Conservation (phyloP, 148 eudicot species). For the Talinum fruticosum region DNA sequence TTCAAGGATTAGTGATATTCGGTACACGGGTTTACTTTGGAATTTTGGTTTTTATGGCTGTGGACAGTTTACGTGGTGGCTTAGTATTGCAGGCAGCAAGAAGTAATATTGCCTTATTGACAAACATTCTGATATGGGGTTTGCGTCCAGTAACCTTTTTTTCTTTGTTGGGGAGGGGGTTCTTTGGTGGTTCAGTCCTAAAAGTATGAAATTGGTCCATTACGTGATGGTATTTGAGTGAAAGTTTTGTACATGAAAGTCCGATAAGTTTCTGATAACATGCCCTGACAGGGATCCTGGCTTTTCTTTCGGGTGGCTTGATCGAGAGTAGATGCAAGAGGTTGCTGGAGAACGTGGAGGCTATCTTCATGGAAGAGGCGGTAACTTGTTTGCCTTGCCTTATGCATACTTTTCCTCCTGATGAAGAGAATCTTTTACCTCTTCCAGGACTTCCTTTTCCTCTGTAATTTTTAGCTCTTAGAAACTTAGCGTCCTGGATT, state of each 20-base stretch:
- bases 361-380: conserved; percentile 98
- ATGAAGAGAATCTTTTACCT: not conserved
- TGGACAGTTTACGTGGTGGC: not conserved
- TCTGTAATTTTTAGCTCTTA: not conserved
- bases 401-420: not conserved
- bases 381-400: conserved; percentile 33
- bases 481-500: conserved; percentile 19
- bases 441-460: not conserved
- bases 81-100: not conserved
- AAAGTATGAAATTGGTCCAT: not conserved
- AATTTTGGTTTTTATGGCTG: not conserved
- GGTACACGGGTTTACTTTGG: not conserved
- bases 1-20: not conserved
- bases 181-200: not conserved
- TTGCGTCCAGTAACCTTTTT: not conserved
- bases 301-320: conserved; percentile 58
- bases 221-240: not conserved
- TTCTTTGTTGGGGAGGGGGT: not conserved
- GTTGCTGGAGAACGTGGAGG: conserved; percentile 99
- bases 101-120: not conserved
- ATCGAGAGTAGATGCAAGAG: conserved; percentile 93
- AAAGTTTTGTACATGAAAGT: conserved; percentile 21
- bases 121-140: not conserved
- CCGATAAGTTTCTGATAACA: conserved; percentile 62
- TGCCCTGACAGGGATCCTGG: conserved; percentile 99